Evolutionary conservation across 768 basidiomycete species (phyloP).

Genomic region (Mycena kentingensis): DNA sequence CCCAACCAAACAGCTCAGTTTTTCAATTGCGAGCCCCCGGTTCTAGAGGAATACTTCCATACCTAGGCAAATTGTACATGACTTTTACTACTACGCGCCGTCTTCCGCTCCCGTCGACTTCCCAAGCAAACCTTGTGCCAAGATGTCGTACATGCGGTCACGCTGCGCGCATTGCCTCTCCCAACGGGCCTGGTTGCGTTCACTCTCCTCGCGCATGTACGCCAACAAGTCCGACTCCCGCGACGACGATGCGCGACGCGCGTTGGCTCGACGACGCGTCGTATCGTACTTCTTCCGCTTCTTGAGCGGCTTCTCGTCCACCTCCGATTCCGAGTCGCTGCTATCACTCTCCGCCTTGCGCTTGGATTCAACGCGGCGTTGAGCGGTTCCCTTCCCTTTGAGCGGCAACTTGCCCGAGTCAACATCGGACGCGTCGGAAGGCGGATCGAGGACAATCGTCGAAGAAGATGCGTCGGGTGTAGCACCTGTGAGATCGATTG

Average conservation of each 20-base stretch:
- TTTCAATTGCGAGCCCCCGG: constrained; percentile 24
- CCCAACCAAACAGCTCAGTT: constrained; percentile 27
- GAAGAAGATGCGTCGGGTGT: no score
- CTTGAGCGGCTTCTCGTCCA: neutral
- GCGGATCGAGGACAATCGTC: no score
- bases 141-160: neutral
- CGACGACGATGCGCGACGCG: neutral
- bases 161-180: neutral
- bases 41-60: constrained; percentile 10
- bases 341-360: no score
- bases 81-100: neutral
- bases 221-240: neutral
- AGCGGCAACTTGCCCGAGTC: no score
- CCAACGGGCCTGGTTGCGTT: neutral
- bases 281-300: neutral
- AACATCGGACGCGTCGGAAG: no score
- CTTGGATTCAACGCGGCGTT: no score
- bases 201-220: neutral
- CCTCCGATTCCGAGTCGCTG: no score
- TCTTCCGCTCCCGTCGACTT: neutral
- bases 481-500: no score
- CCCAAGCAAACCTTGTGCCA: neutral
- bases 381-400: no score
- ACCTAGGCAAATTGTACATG: neutral
- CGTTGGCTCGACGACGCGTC: neutral